A percentile compares a stretch with the other conserved stretches of the same genome.
These are phyloP conservation scores for Botryotinia narcissicola DNA, from an alignment of 2,329 filamentous ascomycete species.

Conservation along the genomic window DNA sequence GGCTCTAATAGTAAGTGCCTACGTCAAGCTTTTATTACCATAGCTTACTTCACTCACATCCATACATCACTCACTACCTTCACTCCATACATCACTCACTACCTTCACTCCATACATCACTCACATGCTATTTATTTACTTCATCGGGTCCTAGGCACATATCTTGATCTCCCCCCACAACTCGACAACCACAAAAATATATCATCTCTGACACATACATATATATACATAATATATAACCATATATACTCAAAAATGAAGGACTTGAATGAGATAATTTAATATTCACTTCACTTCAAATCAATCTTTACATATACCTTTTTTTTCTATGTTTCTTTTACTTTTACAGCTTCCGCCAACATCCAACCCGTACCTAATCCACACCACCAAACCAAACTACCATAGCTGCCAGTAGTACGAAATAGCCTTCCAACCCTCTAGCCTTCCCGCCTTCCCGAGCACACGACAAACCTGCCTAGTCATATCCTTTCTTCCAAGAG, in stretches of 20 bases:
- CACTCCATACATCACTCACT: no score
- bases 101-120: background rate
- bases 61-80: background rate
- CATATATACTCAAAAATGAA: background rate
- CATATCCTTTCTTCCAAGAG: background rate
- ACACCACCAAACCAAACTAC: conserved; percentile 1
- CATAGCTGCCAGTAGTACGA: conserved; percentile 1
- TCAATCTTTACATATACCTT: background rate
- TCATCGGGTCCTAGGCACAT: background rate
- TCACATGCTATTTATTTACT: background rate
- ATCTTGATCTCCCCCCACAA: background rate
- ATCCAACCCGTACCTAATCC: background rate
- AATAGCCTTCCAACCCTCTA: background rate
- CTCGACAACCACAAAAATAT: background rate
- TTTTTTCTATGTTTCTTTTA: background rate
- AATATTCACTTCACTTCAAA: background rate
- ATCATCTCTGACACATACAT: background rate
- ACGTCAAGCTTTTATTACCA: background rate
- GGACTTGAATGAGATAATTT: background rate
- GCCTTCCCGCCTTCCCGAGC: conserved; percentile 5
- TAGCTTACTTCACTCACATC: background rate
- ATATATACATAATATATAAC: no score
- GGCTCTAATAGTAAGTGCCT: no score
- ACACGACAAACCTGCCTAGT: conserved; percentile 15
- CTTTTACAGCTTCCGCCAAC: background rate